phyloP scores from a whole-genome alignment of 2,329 filamentous ascomycete genomes.

The Fusarium mexicanum region DNA sequence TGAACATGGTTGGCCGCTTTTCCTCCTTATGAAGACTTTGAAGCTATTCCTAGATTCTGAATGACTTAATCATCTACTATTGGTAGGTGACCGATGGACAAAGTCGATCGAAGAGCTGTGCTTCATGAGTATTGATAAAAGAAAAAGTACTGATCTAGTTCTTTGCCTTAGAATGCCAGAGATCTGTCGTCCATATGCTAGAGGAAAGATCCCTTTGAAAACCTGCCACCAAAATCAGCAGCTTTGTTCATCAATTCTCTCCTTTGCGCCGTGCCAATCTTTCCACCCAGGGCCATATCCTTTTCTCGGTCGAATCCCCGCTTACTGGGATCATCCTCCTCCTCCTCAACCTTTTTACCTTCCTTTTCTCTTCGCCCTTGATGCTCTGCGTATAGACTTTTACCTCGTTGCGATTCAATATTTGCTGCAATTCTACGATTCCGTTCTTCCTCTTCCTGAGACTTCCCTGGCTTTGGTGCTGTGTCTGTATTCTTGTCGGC shows the following conservation, averaged over 20 bases:
- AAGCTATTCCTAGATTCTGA: neutral
- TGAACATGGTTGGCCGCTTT: neutral
- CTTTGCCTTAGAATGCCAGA: neutral
- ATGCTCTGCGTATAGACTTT: constrained; percentile 69
- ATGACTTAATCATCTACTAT: neutral
- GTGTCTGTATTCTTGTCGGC: constrained; percentile 53
- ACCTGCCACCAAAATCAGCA: constrained; percentile 82
- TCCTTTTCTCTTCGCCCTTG: constrained; percentile 47
- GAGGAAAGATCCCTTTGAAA: constrained; percentile 77
- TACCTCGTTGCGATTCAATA: constrained; percentile 64
- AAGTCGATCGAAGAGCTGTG: neutral
- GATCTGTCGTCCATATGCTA: constrained; percentile 40
- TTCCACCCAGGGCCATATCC: constrained; percentile 83
- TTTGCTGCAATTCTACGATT: constrained; percentile 58
- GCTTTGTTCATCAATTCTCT: constrained; percentile 83
- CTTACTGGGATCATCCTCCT: constrained; percentile 92
- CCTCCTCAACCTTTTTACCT: constrained; percentile 61
- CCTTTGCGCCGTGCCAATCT: constrained; percentile 77
- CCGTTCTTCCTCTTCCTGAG: constrained; percentile 66
- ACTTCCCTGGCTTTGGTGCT: constrained; percentile 52
- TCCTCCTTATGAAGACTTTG: neutral
- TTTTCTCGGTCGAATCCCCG: constrained; percentile 91
- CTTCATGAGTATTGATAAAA: neutral
- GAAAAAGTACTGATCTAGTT: neutral
- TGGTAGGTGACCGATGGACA: neutral